Base-by-base conservation (phyloP, 2,329 filamentous ascomycete species). In the Phoma sp. region DNA sequence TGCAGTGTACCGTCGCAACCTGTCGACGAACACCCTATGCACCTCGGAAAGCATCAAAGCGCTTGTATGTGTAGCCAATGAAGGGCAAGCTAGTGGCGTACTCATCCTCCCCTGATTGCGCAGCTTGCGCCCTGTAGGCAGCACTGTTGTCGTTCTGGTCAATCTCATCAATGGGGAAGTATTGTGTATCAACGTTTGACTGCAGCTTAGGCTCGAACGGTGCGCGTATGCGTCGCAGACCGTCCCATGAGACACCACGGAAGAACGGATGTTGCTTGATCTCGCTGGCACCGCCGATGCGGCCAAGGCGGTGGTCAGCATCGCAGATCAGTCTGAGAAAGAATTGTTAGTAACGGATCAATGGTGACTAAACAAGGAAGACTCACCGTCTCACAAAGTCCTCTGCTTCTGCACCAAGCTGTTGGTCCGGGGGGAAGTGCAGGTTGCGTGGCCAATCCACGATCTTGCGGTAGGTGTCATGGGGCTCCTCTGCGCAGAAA, bases 81-180 rank as follows among this genome's bases (percentile, higher is more conserved):
- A 96, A 99, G 3, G 95, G 95, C 78, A 99, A 80, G 78, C 91
- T 96, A 86, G 97, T 93, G 3, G 93, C 92, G 61, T 92, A 88
- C 74, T 96, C 90, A 65, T 94, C 91, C 9, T 79, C 80, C 65
- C 83, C 83, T 46, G 86, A 86, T 68, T 87, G 84, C 57, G 89
- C 88, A 44, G 91, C 91, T 76, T 96, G 91, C 19, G 91, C 91
- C 74, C 92, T 90, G 70, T 96, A 85, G 63, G 91, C 84, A 22
- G 92, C 95, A 51, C 90, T 92, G 62, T 92, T 96, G 76, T 97
- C 93, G 51, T 92, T 94, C 81, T 98, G 94, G 68, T 96, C 92
- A 72, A 99, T 97, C 77, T 99, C 95, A 73, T 99, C 95, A 47
- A 92, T 97, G 9, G 95, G 95, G 87, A 99, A 99, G 82, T 99